Percentiles rank a stretch among this genome's conserved stretches.
Evolutionary conservation across 2,329 filamentous ascomycete species (phyloP).

Genomic region (Aspergillus puulaauensis): DNA sequence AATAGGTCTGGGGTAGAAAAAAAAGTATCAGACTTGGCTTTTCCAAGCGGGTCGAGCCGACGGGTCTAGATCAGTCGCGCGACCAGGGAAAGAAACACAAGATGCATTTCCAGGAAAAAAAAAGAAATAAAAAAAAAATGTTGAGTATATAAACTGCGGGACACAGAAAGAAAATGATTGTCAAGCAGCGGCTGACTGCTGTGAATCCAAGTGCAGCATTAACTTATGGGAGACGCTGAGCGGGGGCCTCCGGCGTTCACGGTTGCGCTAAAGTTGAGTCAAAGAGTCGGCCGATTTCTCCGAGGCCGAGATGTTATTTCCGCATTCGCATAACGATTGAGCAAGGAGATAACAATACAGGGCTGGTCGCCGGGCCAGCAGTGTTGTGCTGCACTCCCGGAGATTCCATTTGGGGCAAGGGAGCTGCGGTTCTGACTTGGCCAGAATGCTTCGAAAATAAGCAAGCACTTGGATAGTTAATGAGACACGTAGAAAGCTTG

Average conservation of each 20-base stretch:
- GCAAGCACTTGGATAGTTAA: background rate
- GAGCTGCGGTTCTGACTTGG: background rate
- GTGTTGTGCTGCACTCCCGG: background rate
- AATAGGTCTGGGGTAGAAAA: constrained; percentile 2
- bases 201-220: background rate
- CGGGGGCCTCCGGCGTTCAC: background rate
- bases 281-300: background rate
- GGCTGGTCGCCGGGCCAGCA: background rate
- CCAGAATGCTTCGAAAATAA: background rate
- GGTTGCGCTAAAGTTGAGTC: background rate
- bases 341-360: background rate
- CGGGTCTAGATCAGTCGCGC: background rate
- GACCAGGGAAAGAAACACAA: background rate
- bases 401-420: too few species aligned
- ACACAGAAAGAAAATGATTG: background rate
- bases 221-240: background rate
- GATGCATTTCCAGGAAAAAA: background rate
- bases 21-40: background rate
- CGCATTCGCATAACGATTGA: background rate
- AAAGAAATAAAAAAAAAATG: background rate
- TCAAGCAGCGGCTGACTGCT: constrained; percentile 1
- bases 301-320: constrained; percentile 1
- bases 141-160: background rate
- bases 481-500: background rate
- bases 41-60: background rate